Evolutionary conservation across 257 asterid genomes (phyloP).

Genomic region (Solanum chiquidenum): DNA sequence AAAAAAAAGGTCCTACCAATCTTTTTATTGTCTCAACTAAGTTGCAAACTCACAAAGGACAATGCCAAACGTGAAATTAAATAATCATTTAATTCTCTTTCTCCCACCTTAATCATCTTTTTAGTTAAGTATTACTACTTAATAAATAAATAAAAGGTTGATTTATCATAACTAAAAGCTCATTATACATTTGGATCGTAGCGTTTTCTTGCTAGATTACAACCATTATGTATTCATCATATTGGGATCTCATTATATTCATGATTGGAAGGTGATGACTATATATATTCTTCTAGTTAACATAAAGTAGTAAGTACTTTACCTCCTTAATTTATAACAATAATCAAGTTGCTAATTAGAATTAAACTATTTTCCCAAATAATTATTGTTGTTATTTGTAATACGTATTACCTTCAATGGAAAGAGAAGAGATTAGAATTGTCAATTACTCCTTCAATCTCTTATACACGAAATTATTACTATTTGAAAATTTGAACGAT

Average conservation of each 20-base stretch:
- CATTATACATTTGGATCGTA: slow-evolving; percentile 10
- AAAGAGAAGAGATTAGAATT: not conserved
- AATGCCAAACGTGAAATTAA: slow-evolving; percentile 23
- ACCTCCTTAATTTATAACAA: slow-evolving; percentile 6
- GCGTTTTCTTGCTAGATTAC: slow-evolving; percentile 26
- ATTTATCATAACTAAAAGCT: not conserved
- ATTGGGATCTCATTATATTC: slow-evolving; percentile 16
- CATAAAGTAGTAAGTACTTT: slow-evolving; percentile 11
- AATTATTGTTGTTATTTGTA: not conserved
- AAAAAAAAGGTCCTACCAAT: slow-evolving; percentile 5
- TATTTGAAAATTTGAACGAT: not conserved
- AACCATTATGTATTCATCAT: slow-evolving; percentile 18
- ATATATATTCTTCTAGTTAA: slow-evolving; percentile 15
- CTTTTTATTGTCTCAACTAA: slow-evolving; percentile 6
- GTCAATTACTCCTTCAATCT: not conserved
- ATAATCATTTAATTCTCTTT: slow-evolving; percentile 6
- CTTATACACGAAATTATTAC: not conserved
- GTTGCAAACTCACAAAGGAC: slow-evolving; percentile 33
- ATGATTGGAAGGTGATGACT: slow-evolving; percentile 30
- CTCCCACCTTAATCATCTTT: not conserved
- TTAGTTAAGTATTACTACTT: not conserved
- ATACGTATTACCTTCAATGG: slow-evolving; percentile 6
- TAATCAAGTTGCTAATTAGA: not conserved
- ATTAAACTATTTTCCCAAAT: not conserved
- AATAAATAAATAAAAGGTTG: not conserved